Percentiles rank a stretch among this genome's conserved stretches.
These are phyloP conservation scores for Penicillium sp. DNA, from an alignment of 2,329 filamentous ascomycete species.

Conservation along the genomic window DNA sequence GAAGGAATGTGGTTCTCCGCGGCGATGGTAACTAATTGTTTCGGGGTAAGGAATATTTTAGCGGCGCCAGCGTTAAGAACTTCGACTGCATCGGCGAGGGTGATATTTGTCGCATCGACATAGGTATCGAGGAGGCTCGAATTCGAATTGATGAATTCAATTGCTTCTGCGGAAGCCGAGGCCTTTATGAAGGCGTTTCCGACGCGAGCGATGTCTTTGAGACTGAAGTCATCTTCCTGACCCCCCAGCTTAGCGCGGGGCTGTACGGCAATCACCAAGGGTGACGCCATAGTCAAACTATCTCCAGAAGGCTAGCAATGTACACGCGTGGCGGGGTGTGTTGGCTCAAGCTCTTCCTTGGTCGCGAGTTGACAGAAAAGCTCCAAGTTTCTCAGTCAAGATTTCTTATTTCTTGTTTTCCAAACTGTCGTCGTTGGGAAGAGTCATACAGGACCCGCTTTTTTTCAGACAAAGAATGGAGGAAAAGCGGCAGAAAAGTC, in stretches of 20 bases:
- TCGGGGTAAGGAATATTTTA: slow-evolving; percentile 74
- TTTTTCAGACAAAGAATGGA: not conserved
- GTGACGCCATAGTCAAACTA: slow-evolving; percentile 34
- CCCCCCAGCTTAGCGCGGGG: slow-evolving; percentile 32
- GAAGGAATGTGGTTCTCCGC: slow-evolving; percentile 50
- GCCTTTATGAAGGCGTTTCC: slow-evolving; percentile 55
- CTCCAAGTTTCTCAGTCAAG: not conserved
- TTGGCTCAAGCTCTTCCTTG: not conserved
- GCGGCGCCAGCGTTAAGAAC: slow-evolving; percentile 81
- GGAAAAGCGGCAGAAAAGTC: not conserved
- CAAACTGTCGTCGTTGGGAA: not conserved
- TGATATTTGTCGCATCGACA: slow-evolving; percentile 70
- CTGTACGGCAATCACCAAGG: slow-evolving; percentile 40
- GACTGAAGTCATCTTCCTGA: slow-evolving; percentile 47
- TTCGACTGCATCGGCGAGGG: slow-evolving; percentile 68
- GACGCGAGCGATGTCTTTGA: slow-evolving; percentile 56
- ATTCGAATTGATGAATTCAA: slow-evolving; percentile 55
- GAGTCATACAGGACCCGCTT: no score
- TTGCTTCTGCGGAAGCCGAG: slow-evolving; percentile 35
- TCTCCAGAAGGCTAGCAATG: not conserved
- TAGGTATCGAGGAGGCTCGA: slow-evolving; percentile 60
- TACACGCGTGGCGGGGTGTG: no score
- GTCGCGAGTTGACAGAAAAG: not conserved
- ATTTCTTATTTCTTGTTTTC: not conserved
- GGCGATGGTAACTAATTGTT: slow-evolving; percentile 59